Evolutionary conservation across 1,284 basidiomycete genomes (phyloP).

Genomic region (Fomitopsis schrenkii): DNA sequence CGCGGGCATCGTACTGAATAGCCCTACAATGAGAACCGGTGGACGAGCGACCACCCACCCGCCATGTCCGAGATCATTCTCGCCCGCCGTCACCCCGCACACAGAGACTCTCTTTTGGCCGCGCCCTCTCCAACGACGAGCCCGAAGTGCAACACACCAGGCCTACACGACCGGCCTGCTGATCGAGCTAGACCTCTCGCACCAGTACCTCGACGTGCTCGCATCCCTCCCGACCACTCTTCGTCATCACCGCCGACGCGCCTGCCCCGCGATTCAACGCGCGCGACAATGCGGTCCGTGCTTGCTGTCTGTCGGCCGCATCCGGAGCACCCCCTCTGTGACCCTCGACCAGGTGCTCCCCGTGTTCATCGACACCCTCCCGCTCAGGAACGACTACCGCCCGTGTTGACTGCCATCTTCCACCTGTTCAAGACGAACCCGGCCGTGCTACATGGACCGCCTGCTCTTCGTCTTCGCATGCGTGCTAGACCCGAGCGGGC

Average conservation of each 20-base stretch:
- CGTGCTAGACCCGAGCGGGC: conserved; percentile 75
- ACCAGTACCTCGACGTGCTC: conserved; percentile 82
- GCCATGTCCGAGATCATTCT: conserved; percentile 96
- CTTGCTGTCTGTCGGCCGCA: conserved; percentile 83
- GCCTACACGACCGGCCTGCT: conserved; percentile 94
- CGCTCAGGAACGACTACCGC: conserved; percentile 83
- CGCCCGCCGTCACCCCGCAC: conserved; percentile 81
- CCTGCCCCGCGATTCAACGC: conserved; percentile 74
- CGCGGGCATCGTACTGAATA: conserved; percentile 17
- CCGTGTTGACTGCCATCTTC: conserved; percentile 90
- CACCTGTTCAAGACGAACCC: conserved; percentile 80
- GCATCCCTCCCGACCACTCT: conserved; percentile 80
- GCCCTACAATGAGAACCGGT: conserved; percentile 54
- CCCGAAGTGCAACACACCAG: conserved; percentile 92
- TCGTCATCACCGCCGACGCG: conserved; percentile 62
- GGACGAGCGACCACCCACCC: conserved; percentile 88
- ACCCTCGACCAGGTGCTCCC: conserved; percentile 92
- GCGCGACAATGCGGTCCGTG: conserved; percentile 94
- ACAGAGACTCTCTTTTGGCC: conserved; percentile 80
- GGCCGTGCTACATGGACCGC: conserved; percentile 73
- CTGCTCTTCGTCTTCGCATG: conserved; percentile 82
- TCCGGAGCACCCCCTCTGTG: conserved; percentile 77
- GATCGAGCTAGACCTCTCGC: conserved; percentile 85
- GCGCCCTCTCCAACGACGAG: conserved; percentile 82
- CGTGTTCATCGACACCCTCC: conserved; percentile 78